These are phyloP conservation scores for Aspergillus homomorphus DNA, from an alignment of 495 filamentous ascomycete species.

Conservation along the genomic window DNA sequence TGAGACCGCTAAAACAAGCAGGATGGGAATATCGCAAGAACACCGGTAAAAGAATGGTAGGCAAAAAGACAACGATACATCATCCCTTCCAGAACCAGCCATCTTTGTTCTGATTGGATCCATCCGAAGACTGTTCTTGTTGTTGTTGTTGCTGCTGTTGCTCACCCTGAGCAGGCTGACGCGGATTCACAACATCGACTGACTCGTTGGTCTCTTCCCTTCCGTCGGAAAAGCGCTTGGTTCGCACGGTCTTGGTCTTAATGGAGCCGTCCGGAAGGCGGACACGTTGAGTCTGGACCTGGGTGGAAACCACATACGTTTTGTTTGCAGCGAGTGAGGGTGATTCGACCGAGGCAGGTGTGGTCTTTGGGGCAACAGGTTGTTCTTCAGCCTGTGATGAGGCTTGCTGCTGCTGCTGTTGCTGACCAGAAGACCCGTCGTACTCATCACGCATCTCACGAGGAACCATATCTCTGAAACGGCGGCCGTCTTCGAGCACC, in stretches of 20 bases:
- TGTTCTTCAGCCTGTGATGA: conserved; percentile 1
- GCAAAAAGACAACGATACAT: neutral
- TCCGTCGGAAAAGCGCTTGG: conserved; percentile 62
- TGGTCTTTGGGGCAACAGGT: neutral
- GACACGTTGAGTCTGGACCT: conserved; percentile 53
- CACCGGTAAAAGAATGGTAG: neutral
- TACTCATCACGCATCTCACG: neutral
- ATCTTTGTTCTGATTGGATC: conserved; percentile 21
- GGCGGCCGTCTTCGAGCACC: conserved; percentile 31
- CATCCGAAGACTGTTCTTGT: neutral
- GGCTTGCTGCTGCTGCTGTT: neutral
- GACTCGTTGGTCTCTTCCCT: conserved; percentile 55
- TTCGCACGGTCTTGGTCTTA: conserved; percentile 56
- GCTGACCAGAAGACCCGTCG: neutral
- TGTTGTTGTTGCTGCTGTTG: neutral
- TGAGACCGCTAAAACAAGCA: too few species aligned
- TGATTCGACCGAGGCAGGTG: neutral
- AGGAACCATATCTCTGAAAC: conserved; percentile 12
- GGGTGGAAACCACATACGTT: conserved; percentile 51
- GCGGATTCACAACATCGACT: conserved; percentile 31
- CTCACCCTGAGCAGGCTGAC: conserved; percentile 15
- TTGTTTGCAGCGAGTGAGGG: conserved; percentile 5
- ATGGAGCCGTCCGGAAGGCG: conserved; percentile 58
- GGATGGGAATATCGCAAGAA: too few species aligned
- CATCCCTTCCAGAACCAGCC: conserved; percentile 47